phyloP scores from a whole-genome alignment of 768 basidiomycete species.

The Imleria badia region DNA sequence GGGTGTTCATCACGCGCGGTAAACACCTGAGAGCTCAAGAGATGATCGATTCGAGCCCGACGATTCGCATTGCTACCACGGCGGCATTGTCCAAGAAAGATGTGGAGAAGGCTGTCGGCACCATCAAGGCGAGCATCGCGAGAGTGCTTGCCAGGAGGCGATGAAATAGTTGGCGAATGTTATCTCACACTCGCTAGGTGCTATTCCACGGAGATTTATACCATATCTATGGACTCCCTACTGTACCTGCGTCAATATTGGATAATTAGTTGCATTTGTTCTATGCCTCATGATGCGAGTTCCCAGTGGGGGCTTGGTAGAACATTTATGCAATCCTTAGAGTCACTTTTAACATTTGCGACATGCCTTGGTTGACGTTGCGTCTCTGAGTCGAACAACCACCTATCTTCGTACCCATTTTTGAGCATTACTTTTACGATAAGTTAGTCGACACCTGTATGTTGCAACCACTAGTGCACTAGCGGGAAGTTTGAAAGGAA shows the following conservation, averaged over 20 bases:
- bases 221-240: constrained; percentile 29
- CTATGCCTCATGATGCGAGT: neutral
- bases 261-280: constrained; percentile 9
- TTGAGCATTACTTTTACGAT: too few relatives aligned
- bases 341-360: too few relatives aligned
- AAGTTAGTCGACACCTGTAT: too few relatives aligned
- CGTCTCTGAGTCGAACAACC: too few relatives aligned
- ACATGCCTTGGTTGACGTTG: too few relatives aligned
- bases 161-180: constrained; percentile 22
- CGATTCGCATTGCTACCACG: constrained; percentile 79
- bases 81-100: constrained; percentile 86
- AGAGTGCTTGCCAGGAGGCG: constrained; percentile 70
- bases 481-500: too few relatives aligned
- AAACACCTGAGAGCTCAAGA: constrained; percentile 85
- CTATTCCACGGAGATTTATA: constrained; percentile 24
- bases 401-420: too few relatives aligned
- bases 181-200: neutral
- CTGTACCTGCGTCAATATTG: constrained; percentile 8
- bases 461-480: too few relatives aligned
- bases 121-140: constrained; percentile 69
- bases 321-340: too few relatives aligned
- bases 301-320: too few relatives aligned
- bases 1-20: constrained; percentile 83
- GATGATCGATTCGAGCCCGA: constrained; percentile 75
- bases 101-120: constrained; percentile 79